Evolutionary conservation across 192 early-diverging fungal species (phyloP).

Genomic region (Coemansia sp.): DNA sequence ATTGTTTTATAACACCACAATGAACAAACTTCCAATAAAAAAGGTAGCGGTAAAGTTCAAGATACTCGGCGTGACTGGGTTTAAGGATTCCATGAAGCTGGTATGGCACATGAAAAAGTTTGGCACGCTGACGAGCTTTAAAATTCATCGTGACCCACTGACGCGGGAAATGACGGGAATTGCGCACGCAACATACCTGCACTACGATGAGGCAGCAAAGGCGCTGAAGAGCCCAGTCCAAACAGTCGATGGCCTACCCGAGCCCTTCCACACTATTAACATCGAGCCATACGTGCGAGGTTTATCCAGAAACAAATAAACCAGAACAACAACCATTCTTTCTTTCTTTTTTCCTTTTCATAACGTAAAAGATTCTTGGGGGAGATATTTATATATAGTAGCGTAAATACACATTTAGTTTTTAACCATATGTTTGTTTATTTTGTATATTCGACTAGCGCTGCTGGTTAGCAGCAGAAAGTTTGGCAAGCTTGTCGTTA

Average conservation of each 20-base stretch:
- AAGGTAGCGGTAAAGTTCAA: slow-evolving; percentile 35
- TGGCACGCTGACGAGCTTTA: slow-evolving; percentile 35
- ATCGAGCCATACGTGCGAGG: slow-evolving; percentile 4
- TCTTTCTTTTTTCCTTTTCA: too few species aligned
- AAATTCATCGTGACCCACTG: slow-evolving; percentile 33
- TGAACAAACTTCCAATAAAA: background rate
- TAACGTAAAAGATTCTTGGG: too few species aligned
- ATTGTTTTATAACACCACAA: background rate
- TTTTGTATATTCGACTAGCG: background rate
- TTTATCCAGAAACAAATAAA: background rate
- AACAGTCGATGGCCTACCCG: slow-evolving; percentile 18
- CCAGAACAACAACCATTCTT: background rate
- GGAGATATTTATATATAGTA: background rate
- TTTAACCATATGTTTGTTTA: slow-evolving; percentile 4
- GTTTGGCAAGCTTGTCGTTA: slow-evolving; percentile 72
- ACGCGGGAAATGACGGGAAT: slow-evolving; percentile 39
- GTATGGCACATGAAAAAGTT: slow-evolving; percentile 40
- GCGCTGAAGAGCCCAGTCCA: slow-evolving; percentile 16
- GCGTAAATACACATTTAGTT: slow-evolving; percentile 6
- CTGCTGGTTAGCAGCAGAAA: slow-evolving; percentile 44
- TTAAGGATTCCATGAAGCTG: slow-evolving; percentile 26
- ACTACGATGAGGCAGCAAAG: slow-evolving; percentile 21
- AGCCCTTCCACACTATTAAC: slow-evolving; percentile 25
- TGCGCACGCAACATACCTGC: slow-evolving; percentile 32
- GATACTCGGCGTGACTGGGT: slow-evolving; percentile 14